Base-by-base conservation (phyloP, 2,329 filamentous ascomycete genomes). In the Aspergillus puulaauensis region DNA sequence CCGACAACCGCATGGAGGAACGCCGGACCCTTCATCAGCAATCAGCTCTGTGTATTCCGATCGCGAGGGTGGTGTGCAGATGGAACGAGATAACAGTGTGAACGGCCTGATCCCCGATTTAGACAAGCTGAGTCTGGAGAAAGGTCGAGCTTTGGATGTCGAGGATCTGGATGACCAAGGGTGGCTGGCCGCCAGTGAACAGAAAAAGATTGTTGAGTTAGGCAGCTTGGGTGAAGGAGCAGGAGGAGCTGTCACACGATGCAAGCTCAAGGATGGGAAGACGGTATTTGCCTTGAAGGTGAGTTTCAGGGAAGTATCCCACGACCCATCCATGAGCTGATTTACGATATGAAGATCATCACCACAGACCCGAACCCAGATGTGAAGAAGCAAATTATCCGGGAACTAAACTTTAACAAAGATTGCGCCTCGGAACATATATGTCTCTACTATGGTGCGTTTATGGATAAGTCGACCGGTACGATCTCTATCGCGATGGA, bases 401-500 rank as follows among this genome's bases (percentile, higher is more conserved):
- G 95, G 70, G 95, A 99, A 75, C 82, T 99, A 53, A 91, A 90
- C 61, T 99, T 98, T 83, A 99, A 99, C 82, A 97, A 97, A 77
- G 91, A 93, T 65, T 98, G 95, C 73, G 92, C 91, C 6, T 97
- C 92, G 4, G 89, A 95, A 59, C 92, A 98, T 74, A 99, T 99
- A 69, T 99, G 95, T 77, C 87, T 90, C 62, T 99, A 99, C 78
- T 99, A 97, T 70, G 95, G 95, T 62, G 93, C 93, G 41, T 99
- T 98, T 73, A 91, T 96, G 73, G 93, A 99, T 72, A 90, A 95
- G 58, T 89, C 91, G n/a, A 96, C 91, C 9, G 91, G 93, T 51
- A 98, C 93, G 48, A 98, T 99, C 65, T 96, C 91, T 48, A 99
- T 99, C 70, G 93, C 92, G 57, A 99, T 99, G 95, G 95, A 99